phyloP scores from a whole-genome alignment of 306 rosid species.

The Inga oerstediana region DNA sequence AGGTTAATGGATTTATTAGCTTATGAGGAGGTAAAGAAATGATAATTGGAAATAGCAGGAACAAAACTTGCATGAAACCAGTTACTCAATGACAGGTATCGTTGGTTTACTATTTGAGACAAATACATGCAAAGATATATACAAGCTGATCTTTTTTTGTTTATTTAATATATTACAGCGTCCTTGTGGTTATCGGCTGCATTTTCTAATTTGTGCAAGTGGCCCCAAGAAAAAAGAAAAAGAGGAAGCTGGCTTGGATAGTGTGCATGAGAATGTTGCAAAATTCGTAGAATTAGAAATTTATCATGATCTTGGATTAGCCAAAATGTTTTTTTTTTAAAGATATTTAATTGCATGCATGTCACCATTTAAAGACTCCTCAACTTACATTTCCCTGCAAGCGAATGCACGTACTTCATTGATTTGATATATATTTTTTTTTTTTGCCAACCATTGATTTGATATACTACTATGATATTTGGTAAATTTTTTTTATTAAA shows the following conservation, averaged over 20 bases:
- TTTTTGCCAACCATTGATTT: background rate
- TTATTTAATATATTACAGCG: background rate
- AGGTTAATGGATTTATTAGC: constrained; percentile 20
- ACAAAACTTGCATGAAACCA: background rate
- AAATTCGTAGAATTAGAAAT: background rate
- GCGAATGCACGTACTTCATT: background rate
- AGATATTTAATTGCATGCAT: background rate
- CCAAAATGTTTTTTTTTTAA: background rate
- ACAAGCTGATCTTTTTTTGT: background rate
- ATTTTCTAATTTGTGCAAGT: background rate
- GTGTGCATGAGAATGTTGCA: background rate
- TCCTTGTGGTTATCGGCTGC: background rate
- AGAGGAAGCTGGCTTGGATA: background rate
- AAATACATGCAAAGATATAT: background rate
- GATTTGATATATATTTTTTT: background rate
- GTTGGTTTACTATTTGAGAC: constrained; percentile 15
- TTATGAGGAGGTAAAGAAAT: background rate
- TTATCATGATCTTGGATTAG: background rate
- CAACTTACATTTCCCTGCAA: background rate
- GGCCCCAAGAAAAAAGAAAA: too few species aligned
- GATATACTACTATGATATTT: background rate
- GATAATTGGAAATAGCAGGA: background rate
- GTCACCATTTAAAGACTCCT: background rate
- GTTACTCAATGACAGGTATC: constrained; percentile 27
- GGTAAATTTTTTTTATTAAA: background rate